Conservation (phyloP, 306 rosid genomes). For the Albizia julibrissin region DNA sequence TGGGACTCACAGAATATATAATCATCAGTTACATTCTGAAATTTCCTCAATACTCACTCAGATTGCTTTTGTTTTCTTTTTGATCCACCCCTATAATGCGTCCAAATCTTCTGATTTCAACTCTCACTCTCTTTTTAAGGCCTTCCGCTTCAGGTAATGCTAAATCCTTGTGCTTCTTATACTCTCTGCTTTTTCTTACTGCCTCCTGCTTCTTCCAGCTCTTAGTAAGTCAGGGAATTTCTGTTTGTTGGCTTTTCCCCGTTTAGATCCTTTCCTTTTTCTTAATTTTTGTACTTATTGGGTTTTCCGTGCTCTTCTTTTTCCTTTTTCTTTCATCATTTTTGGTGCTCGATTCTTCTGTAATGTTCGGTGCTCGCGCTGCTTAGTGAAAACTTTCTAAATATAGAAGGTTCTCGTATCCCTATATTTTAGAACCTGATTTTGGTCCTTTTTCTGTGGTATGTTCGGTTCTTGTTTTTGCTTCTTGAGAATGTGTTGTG, state of each 20-base stretch:
- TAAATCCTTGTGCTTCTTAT: background rate
- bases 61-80: conserved; percentile 27
- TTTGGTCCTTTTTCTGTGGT: background rate
- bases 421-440: background rate
- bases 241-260: background rate
- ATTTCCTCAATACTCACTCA: conserved; percentile 32
- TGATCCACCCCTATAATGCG: conserved; percentile 14
- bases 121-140: background rate
- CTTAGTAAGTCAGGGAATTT: background rate
- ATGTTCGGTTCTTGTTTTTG: background rate
- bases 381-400: background rate
- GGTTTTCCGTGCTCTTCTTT: background rate
- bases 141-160: conserved; percentile 23
- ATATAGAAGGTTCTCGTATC: background rate
- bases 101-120: conserved; percentile 25
- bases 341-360: background rate
- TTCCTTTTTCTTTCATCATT: background rate
- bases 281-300: background rate
- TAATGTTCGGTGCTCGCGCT: background rate
- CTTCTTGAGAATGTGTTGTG: conserved; percentile 13
- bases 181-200: background rate
- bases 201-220: background rate
- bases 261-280: conserved; percentile 29
- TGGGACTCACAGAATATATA: background rate
- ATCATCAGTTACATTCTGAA: conserved; percentile 13